phyloP scores from a whole-genome alignment of 2,329 filamentous ascomycete species.

The Cladosporium sp. region DNA sequence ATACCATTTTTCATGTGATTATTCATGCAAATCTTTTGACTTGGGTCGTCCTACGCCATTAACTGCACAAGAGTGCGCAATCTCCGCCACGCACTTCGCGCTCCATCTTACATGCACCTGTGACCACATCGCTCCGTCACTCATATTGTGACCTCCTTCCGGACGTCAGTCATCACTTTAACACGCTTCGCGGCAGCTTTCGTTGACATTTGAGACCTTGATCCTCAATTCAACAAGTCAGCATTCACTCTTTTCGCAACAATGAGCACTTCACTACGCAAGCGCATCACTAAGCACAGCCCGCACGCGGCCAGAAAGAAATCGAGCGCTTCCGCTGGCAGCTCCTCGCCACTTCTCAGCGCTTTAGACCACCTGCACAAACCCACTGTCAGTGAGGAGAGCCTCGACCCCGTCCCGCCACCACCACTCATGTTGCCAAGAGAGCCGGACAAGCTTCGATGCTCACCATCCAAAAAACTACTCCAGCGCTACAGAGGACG shows the following conservation, averaged over 20 bases:
- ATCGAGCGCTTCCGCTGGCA: not conserved
- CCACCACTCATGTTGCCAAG: not conserved
- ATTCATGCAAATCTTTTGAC: too few relatives aligned
- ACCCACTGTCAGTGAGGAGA: not conserved
- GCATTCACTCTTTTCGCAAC: not conserved
- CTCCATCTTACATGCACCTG: too few relatives aligned
- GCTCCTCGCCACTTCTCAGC: not conserved
- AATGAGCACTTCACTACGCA: conserved; percentile 13
- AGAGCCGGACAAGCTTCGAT: not conserved
- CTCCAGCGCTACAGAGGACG: conserved; percentile 13
- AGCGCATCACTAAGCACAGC: conserved; percentile 12
- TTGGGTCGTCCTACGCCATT: too few relatives aligned
- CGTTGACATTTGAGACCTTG: not conserved
- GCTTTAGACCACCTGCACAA: not conserved
- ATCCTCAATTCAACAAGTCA: not conserved
- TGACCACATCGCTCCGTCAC: not conserved
- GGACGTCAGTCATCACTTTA: not conserved
- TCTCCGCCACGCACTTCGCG: too few relatives aligned
- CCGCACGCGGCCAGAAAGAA: not conserved
- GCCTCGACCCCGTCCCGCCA: conserved; percentile 8
- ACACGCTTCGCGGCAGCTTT: not conserved
- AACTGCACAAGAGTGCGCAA: too few relatives aligned
- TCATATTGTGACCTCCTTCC: not conserved
- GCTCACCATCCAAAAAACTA: conserved; percentile 11
- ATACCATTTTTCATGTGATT: too few relatives aligned